These are phyloP conservation scores for Choanephora cucurbitarum DNA, from an alignment of 371 early-diverging fungal genomes.

Conservation along the genomic window DNA sequence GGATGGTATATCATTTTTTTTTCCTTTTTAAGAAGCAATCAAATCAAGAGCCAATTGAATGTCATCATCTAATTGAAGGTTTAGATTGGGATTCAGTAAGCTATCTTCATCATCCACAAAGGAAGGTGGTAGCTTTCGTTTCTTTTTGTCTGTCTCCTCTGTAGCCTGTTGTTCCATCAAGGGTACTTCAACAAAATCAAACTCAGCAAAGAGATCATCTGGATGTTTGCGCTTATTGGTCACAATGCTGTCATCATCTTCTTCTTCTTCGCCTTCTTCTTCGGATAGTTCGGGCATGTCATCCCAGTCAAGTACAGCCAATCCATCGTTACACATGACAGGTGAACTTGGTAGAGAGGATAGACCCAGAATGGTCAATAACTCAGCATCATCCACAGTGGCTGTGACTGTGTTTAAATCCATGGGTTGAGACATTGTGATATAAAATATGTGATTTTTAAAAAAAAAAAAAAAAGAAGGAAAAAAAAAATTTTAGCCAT, in stretches of 20 bases:
- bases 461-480: constrained; percentile 6
- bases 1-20: too few relatives aligned
- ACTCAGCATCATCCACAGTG: constrained; percentile 24
- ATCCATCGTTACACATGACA: constrained; percentile 2
- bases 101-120: constrained; percentile 26
- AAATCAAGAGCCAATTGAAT: constrained; percentile 28
- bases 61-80: constrained; percentile 20
- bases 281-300: constrained; percentile 30
- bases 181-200: constrained; percentile 37
- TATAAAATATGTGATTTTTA: background rate
- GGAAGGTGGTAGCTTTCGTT: constrained; percentile 8
- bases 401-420: constrained; percentile 7
- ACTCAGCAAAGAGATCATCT: constrained; percentile 28
- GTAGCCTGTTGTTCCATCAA: constrained; percentile 3
- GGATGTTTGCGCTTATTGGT: constrained; percentile 17
- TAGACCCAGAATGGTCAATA: constrained; percentile 24
- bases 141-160: background rate
- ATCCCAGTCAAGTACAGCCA: constrained; percentile 27
- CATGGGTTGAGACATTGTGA: background rate
- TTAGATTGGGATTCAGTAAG: constrained; percentile 4
- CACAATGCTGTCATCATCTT: constrained; percentile 14
- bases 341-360: constrained; percentile 7
- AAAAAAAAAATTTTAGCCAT: background rate
- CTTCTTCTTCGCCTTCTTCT: constrained; percentile 26
- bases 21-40: constrained; percentile 25